These are phyloP conservation scores for Acacia confusa DNA, from an alignment of 306 rosid species.

Conservation along the genomic window DNA sequence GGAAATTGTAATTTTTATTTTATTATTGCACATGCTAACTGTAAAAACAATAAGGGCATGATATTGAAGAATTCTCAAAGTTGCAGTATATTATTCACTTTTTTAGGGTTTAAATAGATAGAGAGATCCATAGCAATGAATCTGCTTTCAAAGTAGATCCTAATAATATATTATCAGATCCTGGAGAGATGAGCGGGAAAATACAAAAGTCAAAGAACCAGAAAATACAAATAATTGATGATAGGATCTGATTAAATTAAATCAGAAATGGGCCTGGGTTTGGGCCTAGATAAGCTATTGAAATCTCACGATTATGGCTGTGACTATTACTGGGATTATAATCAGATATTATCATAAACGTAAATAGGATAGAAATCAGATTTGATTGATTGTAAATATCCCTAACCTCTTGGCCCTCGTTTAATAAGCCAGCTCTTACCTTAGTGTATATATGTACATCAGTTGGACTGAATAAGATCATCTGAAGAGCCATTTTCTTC, in stretches of 20 bases:
- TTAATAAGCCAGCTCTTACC: no score
- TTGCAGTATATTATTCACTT: not conserved
- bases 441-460: no score
- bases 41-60: not conserved
- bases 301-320: no score
- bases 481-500: no score
- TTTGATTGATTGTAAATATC: no score
- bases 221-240: no score
- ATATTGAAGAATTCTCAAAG: not conserved
- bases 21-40: slow-evolving; percentile 13
- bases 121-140: not conserved
- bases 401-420: no score
- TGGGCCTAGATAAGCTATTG: not conserved
- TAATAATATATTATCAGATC: no score
- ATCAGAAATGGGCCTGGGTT: not conserved
- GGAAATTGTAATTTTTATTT: slow-evolving; percentile 18
- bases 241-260: not conserved
- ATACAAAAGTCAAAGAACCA: not conserved
- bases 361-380: no score
- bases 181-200: not conserved
- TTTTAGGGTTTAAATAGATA: not conserved
- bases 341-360: no score
- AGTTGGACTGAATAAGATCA: no score
- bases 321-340: no score
- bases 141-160: not conserved